Evolutionary conservation across 495 filamentous ascomycete genomes (phyloP), one percentile per base, ranked within the genome.

Genomic region (Penicillium angulare): DNA sequence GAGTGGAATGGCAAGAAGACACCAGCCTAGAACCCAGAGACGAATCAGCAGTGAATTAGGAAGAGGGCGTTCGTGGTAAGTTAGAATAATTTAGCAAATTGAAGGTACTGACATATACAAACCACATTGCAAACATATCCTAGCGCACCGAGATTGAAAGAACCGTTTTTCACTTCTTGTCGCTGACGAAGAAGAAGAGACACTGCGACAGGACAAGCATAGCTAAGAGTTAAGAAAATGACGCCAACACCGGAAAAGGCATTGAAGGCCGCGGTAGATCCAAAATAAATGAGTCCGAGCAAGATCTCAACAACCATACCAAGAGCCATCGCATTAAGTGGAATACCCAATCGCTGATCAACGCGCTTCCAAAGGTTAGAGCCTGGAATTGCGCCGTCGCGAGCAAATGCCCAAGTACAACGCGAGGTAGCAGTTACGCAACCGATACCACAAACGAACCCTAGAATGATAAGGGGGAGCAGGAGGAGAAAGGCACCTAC

Each of bases 341-440:
- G 80, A 22, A 83, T 74, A 47, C 78, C 71, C 20, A 79, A 68
- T 8, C 53, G 60, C 31, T 68, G 64, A 60, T 79, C 67, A 32
- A 82, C 75, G 24, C 58, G 56, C 31, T 73, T 73, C 82, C 82
- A 88, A 38, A 85, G 63, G 27, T 73, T 56, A 13, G 79, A 83
- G 1, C 83, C 78, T 0, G 82, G 84, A 34, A 87, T 87, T 18
- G 82, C 84, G 12, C 61, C 57, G 26, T 74, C 68, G 48, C 69
- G 81, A 41, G 80, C 81, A 57, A 90, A 90, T 6, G 86, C 85
- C 57, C 83, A 89, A 18, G 82, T 83, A 77, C 88, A 86, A 5
- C 86, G 80, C 31, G 75, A 83, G 23, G 78, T 80, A 7, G 86
- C 86, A 6, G 85, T 86, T 73, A 86, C 82, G 47, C 87, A 80